phyloP scores from a whole-genome alignment of 1,139 yeast genomes.

The Yamadazyma taylorii region DNA sequence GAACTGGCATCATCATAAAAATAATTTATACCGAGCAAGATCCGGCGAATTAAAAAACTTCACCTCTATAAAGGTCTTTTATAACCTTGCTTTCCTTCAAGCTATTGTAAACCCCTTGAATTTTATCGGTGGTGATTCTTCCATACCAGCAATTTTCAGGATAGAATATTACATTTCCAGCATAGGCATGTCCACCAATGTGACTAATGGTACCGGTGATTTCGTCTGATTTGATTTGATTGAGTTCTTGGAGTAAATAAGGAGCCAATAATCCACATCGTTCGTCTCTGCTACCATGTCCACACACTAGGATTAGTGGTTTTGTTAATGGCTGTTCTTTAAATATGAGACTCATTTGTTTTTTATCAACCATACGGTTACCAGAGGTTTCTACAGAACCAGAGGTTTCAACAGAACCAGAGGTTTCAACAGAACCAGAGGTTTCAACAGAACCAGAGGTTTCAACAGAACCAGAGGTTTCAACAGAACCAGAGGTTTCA shows the following conservation, averaged over 20 bases:
- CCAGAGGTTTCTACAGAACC: too few relatives aligned
- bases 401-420: too few relatives aligned
- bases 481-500: too few relatives aligned
- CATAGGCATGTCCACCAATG: constrained; percentile 77
- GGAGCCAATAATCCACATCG: constrained; percentile 72
- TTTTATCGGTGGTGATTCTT: constrained; percentile 59
- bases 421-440: too few relatives aligned
- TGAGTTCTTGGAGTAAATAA: constrained; percentile 49
- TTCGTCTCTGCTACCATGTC: constrained; percentile 61
- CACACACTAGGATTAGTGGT: constrained; percentile 56
- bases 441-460: too few relatives aligned
- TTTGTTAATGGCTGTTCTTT: constrained; percentile 1
- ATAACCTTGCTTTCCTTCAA: constrained; percentile 48
- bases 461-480: too few relatives aligned
- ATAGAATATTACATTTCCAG: constrained; percentile 68
- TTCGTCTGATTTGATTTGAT: constrained; percentile 5
- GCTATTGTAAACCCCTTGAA: constrained; percentile 68
- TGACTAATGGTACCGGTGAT: constrained; percentile 62
- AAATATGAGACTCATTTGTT: too few relatives aligned
- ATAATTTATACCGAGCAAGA: too few relatives aligned
- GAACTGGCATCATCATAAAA: too few relatives aligned
- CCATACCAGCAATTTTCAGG: constrained; percentile 70
- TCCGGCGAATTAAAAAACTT: too few relatives aligned
- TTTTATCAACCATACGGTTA: too few relatives aligned
- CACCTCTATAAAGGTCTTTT: constrained; percentile 54